phyloP scores from a whole-genome alignment of 2,329 filamentous ascomycete species.

The Raffaelea ambrosiae region DNA sequence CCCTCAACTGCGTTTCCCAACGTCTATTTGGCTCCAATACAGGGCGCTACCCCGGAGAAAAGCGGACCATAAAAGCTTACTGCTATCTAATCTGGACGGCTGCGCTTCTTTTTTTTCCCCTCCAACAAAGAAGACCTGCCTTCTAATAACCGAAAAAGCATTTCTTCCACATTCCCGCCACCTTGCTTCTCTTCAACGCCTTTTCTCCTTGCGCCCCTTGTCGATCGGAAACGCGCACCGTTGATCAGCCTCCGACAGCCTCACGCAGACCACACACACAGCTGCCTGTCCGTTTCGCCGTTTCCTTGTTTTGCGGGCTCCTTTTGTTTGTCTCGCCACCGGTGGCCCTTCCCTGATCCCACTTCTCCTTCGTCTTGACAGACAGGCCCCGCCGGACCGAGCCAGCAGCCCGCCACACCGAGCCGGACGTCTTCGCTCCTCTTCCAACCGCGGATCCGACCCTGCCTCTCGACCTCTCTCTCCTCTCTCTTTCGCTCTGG shows the following conservation, averaged over 20 bases:
- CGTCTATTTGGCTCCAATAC: too few species aligned
- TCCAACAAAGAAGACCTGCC: not conserved
- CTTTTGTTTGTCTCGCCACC: not conserved
- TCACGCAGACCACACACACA: too few species aligned
- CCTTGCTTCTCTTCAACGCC: not conserved
- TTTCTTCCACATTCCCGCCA: not conserved
- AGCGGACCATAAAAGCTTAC: not conserved
- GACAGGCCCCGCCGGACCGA: too few species aligned
- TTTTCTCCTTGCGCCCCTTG: not conserved
- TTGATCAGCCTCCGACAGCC: too few species aligned
- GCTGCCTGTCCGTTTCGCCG: too few species aligned
- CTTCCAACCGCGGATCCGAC: too few species aligned
- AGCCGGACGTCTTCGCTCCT: too few species aligned
- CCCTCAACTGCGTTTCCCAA: too few species aligned
- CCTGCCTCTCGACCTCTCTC: too few species aligned
- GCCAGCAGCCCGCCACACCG: too few species aligned
- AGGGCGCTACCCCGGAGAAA: not conserved
- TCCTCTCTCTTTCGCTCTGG: too few species aligned
- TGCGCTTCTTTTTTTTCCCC: not conserved
- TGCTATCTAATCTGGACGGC: not conserved
- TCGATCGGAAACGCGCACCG: too few species aligned
- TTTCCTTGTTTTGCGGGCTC: not conserved
- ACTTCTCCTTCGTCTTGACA: not conserved
- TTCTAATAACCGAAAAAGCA: not conserved
- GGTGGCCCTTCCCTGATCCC: not conserved